Conservation (phyloP, 2,329 filamentous ascomycete species). For the Clarireedia monteithiana region DNA sequence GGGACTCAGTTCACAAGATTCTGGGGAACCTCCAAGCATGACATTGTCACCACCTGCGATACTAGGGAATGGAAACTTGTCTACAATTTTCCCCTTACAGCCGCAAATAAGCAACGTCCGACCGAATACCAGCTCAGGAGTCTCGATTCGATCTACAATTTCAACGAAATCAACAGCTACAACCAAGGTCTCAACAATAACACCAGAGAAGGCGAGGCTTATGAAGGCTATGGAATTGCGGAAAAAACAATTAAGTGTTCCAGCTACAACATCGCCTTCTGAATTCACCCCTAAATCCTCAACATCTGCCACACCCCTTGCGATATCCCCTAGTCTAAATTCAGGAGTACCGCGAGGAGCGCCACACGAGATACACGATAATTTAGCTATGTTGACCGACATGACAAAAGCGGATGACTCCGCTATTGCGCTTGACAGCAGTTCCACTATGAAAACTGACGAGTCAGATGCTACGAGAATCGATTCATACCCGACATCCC, state of each 20-base stretch:
- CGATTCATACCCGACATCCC: slow-evolving; percentile 52
- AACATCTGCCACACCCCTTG: slow-evolving; percentile 7
- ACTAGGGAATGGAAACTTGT: slow-evolving; percentile 11
- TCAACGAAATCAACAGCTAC: slow-evolving; percentile 15
- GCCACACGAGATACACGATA: slow-evolving; percentile 20
- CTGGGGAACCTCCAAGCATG: slow-evolving; percentile 23
- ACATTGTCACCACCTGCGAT: slow-evolving; percentile 23
- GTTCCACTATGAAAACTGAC: slow-evolving; percentile 31
- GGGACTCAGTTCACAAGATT: slow-evolving; percentile 33
- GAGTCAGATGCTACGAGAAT: slow-evolving; percentile 34
- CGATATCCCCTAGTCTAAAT: slow-evolving; percentile 4
- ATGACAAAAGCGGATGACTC: slow-evolving; percentile 41
- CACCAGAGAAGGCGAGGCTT: slow-evolving; percentile 81
- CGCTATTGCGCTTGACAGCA: slow-evolving; percentile 43
- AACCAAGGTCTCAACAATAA: slow-evolving; percentile 46
- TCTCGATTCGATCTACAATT: slow-evolving; percentile 17
- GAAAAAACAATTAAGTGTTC: slow-evolving; percentile 62
- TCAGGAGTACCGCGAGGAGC: slow-evolving; percentile 5
- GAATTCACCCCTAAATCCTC: slow-evolving; percentile 3
- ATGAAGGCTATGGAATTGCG: slow-evolving; percentile 92
- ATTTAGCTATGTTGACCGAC: slow-evolving; percentile 21
- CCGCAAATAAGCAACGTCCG: slow-evolving; percentile 28
- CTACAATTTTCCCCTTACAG: slow-evolving; percentile 20
- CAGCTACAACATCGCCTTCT: slow-evolving; percentile 1
- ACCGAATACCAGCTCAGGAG: slow-evolving; percentile 27